Base-by-base conservation (phyloP, 306 rosid species). In the Cucurbita maxima region DNA sequence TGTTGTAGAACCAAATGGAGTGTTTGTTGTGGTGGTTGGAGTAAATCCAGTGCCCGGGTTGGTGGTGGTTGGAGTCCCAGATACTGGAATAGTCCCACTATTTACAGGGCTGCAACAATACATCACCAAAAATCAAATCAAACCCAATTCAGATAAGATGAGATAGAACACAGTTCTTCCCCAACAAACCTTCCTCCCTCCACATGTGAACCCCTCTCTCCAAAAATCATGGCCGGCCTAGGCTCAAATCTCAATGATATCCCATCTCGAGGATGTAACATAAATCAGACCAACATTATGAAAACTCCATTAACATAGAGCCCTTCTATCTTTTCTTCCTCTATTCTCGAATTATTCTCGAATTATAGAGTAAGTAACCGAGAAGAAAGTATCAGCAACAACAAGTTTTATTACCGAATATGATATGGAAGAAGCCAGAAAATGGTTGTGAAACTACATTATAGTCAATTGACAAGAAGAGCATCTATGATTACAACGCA, bases 181-280 rank as follows among this genome's bases (percentile, higher is more conserved):
- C 36, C 53, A n/a, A 58, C 10, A 58, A 58, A 64, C 25, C 50
- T 10, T 69, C 63, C 57, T 63, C 10, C 40, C 20, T 14, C 22
- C 20, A 45, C 74, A 69, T 20, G 57, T 45, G 41, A 50, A 50
- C 47, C 73, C 48, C 37, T 47, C 13, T 68, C 57, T 47, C 38
- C 73, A 13, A 69, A 69, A 69, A 69, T 48, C 55, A 68, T 45
- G 56, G 73, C 47, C 73, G 14, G 47, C 9, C 47, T 67, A 34
- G 70, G 67, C 78, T 78, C 92, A 76, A 25, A 88, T 87, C 83
- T 84, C 88, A 80, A 75, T 76, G 76, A 36, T 19, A 5, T 48
- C 55, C 37, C 55, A 84, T 79, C 83, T 70, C 71, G 55, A 68
- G 79, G 20, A 68, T 6, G 71, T 2, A 51, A 38, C 71, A 61